These are phyloP conservation scores for Tolypocladium cylindrosporum DNA, from an alignment of 2,329 filamentous ascomycete species.

Conservation along the genomic window DNA sequence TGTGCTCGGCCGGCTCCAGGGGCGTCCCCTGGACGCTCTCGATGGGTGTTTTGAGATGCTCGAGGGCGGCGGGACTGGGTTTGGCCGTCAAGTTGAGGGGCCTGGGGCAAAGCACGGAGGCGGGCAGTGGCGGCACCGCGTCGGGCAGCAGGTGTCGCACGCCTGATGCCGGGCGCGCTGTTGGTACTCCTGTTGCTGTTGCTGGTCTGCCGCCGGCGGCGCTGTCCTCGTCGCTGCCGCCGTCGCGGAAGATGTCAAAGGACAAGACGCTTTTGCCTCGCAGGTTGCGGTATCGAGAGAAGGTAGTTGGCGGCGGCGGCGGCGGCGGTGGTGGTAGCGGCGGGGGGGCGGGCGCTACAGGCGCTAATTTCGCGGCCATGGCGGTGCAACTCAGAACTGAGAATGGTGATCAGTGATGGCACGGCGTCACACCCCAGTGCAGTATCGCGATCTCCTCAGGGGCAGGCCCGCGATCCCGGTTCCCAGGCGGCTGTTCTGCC, in stretches of 20 bases:
- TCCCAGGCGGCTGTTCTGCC: background rate
- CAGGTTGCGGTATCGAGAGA: conserved; percentile 21
- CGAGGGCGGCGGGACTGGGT: conserved; percentile 5
- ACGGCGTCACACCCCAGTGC: background rate
- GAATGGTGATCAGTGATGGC: background rate
- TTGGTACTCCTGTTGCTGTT: background rate
- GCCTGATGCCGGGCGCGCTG: background rate
- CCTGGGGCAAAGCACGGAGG: conserved; percentile 18
- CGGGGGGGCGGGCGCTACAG: conserved; percentile 5
- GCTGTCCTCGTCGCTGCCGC: background rate
- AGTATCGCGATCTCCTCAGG: background rate
- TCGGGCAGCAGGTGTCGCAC: background rate
- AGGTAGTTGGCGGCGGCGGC: conserved; percentile 2
- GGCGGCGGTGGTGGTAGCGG: conserved; percentile 1
- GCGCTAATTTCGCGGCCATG: background rate
- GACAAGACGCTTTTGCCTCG: conserved; percentile 25
- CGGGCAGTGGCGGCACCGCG: conserved; percentile 10
- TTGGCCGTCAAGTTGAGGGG: conserved; percentile 14
- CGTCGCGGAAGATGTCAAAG: conserved; percentile 20
- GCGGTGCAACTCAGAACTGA: background rate
- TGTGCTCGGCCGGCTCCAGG: background rate
- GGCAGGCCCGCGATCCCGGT: background rate
- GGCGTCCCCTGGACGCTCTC: background rate
- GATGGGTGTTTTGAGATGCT: conserved; percentile 3
- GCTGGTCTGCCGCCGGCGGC: background rate